A percentile compares a stretch with the other conserved stretches of the same genome.
phyloP scores from a whole-genome alignment of 148 eudicot species.

The Simmondsia chinensis region DNA sequence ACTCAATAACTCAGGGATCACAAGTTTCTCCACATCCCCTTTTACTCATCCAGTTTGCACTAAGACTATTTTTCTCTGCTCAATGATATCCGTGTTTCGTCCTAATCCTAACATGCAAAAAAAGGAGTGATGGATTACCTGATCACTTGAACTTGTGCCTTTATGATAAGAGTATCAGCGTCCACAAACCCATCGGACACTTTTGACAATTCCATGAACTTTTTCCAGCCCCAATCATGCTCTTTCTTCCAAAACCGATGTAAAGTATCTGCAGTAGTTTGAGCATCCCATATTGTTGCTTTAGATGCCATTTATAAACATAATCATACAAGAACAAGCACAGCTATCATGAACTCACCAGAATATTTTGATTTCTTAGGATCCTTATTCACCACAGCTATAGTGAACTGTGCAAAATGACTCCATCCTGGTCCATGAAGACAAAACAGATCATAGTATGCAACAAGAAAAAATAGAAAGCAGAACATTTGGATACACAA shows the following conservation, averaged over 20 bases:
- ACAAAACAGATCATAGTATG: no score
- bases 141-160: conserved; percentile 92
- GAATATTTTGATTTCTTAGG: conserved; percentile 83
- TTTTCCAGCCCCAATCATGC: conserved; percentile 99
- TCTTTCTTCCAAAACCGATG: conserved; percentile 96
- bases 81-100: no score
- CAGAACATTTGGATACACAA: no score
- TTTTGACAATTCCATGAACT: conserved; percentile 90
- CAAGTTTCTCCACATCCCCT: no score
- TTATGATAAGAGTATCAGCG: conserved; percentile 62
- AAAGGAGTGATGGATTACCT: conserved; percentile 37
- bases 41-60: no score
- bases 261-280: conserved; percentile 48
- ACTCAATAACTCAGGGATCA: no score
- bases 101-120: no score
- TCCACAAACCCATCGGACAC: conserved; percentile 81
- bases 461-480: no score
- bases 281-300: conserved; percentile 3
- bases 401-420: conserved; percentile 94
- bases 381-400: conserved; percentile 90
- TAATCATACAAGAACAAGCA: background rate
- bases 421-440: conserved; percentile 67
- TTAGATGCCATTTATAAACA: background rate
- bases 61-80: no score
- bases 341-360: conserved; percentile 46